Percentiles rank a stretch among this genome's conserved stretches.
These are phyloP conservation scores for Exophiala sideris DNA, from an alignment of 2,329 filamentous ascomycete species.

Conservation along the genomic window DNA sequence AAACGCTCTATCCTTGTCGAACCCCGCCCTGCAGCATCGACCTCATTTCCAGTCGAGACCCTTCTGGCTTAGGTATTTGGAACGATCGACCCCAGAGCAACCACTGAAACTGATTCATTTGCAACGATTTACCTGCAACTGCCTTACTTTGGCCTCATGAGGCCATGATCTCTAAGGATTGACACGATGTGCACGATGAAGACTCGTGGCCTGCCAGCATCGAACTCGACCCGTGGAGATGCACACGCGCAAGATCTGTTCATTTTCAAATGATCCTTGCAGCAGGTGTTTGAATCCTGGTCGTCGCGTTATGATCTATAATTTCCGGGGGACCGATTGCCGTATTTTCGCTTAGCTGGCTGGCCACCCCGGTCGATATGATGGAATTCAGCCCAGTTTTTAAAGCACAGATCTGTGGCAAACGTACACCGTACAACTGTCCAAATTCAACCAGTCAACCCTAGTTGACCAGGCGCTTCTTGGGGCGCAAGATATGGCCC, in stretches of 20 bases:
- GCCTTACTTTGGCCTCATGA: neutral
- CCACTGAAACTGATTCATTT: neutral
- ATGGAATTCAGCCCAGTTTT: neutral
- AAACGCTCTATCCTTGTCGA: neutral
- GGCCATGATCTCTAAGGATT: neutral
- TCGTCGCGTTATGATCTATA: neutral
- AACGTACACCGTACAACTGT: neutral
- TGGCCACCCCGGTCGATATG: neutral
- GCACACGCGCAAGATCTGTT: neutral
- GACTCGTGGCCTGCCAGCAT: neutral
- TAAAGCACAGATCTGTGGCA: constrained; percentile 1
- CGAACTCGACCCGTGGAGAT: neutral
- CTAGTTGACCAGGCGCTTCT: too few species aligned
- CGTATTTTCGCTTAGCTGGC: neutral
- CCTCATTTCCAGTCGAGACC: neutral
- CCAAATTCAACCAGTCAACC: too few species aligned
- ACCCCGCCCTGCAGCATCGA: neutral
- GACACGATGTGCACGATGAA: neutral
- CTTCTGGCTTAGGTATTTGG: too few species aligned
- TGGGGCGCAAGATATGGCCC: too few species aligned
- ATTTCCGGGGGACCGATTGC: neutral
- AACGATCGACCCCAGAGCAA: too few species aligned
- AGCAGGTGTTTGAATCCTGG: neutral
- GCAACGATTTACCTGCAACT: neutral
- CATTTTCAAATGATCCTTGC: neutral